phyloP scores from a whole-genome alignment of 2,329 filamentous ascomycete genomes.

The Magnaporthiopsis incrustans region DNA sequence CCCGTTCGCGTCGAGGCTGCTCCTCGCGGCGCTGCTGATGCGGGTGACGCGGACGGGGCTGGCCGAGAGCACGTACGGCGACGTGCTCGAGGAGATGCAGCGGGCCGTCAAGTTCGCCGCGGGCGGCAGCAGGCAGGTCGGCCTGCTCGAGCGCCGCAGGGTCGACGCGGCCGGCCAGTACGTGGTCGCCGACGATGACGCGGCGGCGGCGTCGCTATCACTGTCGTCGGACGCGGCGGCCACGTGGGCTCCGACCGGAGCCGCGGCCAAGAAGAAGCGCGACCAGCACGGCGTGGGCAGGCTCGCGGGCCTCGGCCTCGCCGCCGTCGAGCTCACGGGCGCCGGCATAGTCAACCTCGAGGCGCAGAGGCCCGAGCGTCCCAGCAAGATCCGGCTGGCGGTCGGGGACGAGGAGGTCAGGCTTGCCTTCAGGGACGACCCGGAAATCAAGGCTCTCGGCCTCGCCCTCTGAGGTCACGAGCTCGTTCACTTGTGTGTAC shows the following conservation, averaged over 20 bases:
- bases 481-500: neutral
- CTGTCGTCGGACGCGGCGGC: conserved; percentile 9
- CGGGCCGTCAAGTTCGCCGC: conserved; percentile 56
- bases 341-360: conserved; percentile 85
- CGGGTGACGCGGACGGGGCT: conserved; percentile 76
- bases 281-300: conserved; percentile 13
- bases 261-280: conserved; percentile 10
- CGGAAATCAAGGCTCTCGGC: conserved; percentile 74
- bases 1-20: conserved; percentile 73
- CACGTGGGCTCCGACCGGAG: conserved; percentile 9
- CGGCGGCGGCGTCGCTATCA: conserved; percentile 5
- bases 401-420: conserved; percentile 88
- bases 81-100: conserved; percentile 80
- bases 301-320: conserved; percentile 35
- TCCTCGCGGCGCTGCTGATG: conserved; percentile 74
- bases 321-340: conserved; percentile 75
- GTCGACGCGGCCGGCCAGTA: conserved; percentile 7
- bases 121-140: conserved; percentile 47
- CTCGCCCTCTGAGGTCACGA: conserved; percentile 32
- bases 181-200: conserved; percentile 2
- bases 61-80: conserved; percentile 78
- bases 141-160: conserved; percentile 38
- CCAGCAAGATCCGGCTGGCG: conserved; percentile 76
- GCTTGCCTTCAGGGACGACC: conserved; percentile 80
- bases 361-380: conserved; percentile 69